A percentile compares a stretch with the other conserved stretches of the same genome.
phyloP scores from a whole-genome alignment of 2,329 filamentous ascomycete genomes.

The Talaromyces amestolkiae region DNA sequence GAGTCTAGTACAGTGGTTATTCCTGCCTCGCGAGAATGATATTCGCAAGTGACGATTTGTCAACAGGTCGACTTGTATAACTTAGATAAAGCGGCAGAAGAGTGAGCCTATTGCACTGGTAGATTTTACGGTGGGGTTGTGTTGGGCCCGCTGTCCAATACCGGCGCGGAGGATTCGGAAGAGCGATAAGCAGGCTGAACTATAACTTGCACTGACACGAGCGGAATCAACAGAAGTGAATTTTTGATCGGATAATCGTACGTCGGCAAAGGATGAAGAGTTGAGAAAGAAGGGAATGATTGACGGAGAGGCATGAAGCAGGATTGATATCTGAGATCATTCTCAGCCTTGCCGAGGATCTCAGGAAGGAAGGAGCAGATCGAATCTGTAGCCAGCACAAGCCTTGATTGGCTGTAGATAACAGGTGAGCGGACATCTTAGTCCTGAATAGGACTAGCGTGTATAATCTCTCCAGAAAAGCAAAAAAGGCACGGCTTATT shows the following conservation, averaged over 20 bases:
- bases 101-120: background rate
- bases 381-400: background rate
- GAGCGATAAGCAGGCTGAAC: background rate
- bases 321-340: background rate
- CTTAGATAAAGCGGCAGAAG: background rate
- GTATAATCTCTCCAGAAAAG: background rate
- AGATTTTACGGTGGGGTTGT: conserved; percentile 13
- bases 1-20: background rate
- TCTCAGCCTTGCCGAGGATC: conserved; percentile 2
- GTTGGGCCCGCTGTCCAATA: background rate
- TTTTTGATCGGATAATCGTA: background rate
- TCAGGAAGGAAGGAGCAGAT: conserved; percentile 6
- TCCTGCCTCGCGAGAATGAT: background rate
- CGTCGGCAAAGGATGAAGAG: background rate
- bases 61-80: background rate
- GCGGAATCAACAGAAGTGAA: background rate
- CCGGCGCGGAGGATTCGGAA: background rate
- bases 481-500: background rate
- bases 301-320: background rate
- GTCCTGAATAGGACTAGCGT: conserved; percentile 2
- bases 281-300: background rate
- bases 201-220: background rate
- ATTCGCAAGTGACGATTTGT: background rate
- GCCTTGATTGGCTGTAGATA: conserved; percentile 19
- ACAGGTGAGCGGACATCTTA: background rate